These are phyloP conservation scores for Neonothopanus nambi DNA, from an alignment of 1,284 basidiomycete genomes.

Conservation along the genomic window DNA sequence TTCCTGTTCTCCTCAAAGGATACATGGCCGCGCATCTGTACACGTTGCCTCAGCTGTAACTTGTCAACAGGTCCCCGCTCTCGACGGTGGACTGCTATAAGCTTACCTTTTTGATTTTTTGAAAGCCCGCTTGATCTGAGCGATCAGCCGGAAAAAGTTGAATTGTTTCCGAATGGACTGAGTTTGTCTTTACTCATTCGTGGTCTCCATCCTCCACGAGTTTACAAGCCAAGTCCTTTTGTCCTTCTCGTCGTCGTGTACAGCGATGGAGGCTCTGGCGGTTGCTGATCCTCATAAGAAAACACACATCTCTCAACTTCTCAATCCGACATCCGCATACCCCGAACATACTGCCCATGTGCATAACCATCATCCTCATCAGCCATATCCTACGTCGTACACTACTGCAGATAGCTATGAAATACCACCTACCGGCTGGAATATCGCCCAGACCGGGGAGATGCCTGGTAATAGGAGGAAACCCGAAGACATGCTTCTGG, in stretches of 20 bases:
- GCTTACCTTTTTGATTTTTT: neutral
- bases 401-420: neutral
- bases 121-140: slow-evolving; percentile 12
- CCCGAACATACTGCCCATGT: neutral
- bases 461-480: neutral
- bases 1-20: neutral
- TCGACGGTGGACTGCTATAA: too few relatives aligned
- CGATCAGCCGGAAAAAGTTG: neutral
- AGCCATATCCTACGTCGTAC: neutral
- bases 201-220: neutral
- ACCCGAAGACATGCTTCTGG: too few relatives aligned
- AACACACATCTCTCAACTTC: slow-evolving; percentile 7
- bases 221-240: neutral
- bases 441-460: neutral
- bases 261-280: neutral
- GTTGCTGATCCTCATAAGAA: slow-evolving; percentile 2
- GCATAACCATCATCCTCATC: neutral
- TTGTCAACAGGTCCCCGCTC: too few relatives aligned
- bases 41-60: too few relatives aligned
- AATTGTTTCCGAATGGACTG: neutral
- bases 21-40: too few relatives aligned
- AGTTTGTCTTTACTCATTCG: neutral
- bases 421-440: neutral
- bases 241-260: neutral
- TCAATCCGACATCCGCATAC: slow-evolving; percentile 1